phyloP scores from a whole-genome alignment of 495 filamentous ascomycete genomes.

The Astrothelium subdiscretum region DNA sequence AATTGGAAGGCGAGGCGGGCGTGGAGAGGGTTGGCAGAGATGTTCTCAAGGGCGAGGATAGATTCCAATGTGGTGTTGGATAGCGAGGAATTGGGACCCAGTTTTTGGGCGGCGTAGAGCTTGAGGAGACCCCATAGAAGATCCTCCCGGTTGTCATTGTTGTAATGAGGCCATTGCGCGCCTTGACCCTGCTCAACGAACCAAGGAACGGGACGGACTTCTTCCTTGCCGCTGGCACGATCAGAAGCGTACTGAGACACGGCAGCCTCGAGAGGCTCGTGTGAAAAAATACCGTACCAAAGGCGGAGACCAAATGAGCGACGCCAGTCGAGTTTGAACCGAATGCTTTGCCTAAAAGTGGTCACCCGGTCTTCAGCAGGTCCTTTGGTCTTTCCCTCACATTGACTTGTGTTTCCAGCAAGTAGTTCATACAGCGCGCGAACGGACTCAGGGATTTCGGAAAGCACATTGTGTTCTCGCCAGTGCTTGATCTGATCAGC shows the following conservation, averaged over 20 bases:
- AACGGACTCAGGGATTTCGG: constrained; percentile 76
- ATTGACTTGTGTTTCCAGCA: constrained; percentile 70
- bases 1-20: constrained; percentile 76
- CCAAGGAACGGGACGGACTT: constrained; percentile 47
- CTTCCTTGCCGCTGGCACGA: constrained; percentile 42
- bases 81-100: neutral
- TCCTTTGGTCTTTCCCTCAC: constrained; percentile 60
- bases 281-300: constrained; percentile 63
- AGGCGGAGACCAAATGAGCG: constrained; percentile 83
- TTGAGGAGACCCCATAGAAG: constrained; percentile 78
- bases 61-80: constrained; percentile 11
- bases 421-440: constrained; percentile 83
- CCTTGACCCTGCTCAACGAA: constrained; percentile 41
- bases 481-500: constrained; percentile 69
- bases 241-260: constrained; percentile 59
- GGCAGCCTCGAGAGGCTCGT: constrained; percentile 57
- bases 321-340: constrained; percentile 81
- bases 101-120: constrained; percentile 47
- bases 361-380: constrained; percentile 62
- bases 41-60: constrained; percentile 43
- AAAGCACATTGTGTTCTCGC: constrained; percentile 64
- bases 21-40: constrained; percentile 55
- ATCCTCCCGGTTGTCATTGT: constrained; percentile 54
- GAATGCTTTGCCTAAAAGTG: constrained; percentile 64
- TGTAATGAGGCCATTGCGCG: constrained; percentile 34